Evolutionary conservation across 2,329 filamentous ascomycete species (phyloP).

Genomic region (Fusarium tupiense): DNA sequence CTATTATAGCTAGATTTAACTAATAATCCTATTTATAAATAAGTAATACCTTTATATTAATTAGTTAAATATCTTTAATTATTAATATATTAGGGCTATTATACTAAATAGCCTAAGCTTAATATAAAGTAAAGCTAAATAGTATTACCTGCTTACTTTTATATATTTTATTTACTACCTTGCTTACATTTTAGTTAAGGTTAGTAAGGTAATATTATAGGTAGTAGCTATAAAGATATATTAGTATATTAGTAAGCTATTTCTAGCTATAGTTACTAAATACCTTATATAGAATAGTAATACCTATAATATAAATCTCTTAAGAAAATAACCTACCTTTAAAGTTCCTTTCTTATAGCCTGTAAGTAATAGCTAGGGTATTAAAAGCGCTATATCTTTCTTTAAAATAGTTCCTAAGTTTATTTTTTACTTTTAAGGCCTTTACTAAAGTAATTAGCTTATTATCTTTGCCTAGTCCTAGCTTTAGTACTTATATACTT

Average conservation of each 20-base stretch:
- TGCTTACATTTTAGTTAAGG: neutral
- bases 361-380: neutral
- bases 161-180: fast-evolving
- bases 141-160: fast-evolving
- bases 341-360: neutral
- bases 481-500: neutral
- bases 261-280: neutral
- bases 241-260: neutral
- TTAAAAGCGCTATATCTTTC: neutral
- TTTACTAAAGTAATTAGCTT: neutral
- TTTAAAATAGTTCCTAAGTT: neutral
- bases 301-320: neutral
- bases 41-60: neutral
- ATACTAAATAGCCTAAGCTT: neutral
- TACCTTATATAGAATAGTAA: neutral
- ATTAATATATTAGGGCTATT: neutral
- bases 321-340: neutral
- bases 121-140: neutral
- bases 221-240: neutral
- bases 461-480: neutral
- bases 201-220: neutral
- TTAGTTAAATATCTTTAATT: neutral
- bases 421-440: neutral
- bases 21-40: neutral
- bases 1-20: neutral